Evolutionary conservation across 495 filamentous ascomycete genomes (phyloP).

Genomic region (Podospora bellae-mahoneyi): DNA sequence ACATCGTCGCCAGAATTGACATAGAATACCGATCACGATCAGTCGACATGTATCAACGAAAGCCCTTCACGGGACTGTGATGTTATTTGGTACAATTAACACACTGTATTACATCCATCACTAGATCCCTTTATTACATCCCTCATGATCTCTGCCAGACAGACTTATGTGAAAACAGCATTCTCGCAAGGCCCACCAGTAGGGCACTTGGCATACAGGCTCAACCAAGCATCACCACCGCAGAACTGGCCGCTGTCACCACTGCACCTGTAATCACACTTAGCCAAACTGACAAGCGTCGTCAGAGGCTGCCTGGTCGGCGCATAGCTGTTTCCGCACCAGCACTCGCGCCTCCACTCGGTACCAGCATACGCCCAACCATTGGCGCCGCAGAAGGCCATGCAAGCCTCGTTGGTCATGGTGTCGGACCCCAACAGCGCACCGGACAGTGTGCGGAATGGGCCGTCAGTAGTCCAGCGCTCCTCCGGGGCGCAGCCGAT

Average conservation of each 20-base stretch:
- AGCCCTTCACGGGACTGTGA: neutral
- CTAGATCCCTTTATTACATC: neutral
- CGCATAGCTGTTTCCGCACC: slow-evolving; percentile 51
- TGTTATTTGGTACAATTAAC: neutral
- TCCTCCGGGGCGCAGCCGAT: slow-evolving; percentile 34
- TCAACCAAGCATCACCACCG: slow-evolving; percentile 39
- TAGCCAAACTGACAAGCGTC: slow-evolving; percentile 26
- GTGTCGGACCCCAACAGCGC: slow-evolving; percentile 34
- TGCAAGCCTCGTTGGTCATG: slow-evolving; percentile 59
- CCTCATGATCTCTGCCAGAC: neutral
- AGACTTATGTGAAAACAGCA: slow-evolving; percentile 19
- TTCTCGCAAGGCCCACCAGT: slow-evolving; percentile 27
- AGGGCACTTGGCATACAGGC: slow-evolving; percentile 29
- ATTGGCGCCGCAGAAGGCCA: slow-evolving; percentile 47
- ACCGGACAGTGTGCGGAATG: slow-evolving; percentile 33
- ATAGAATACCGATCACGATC: neutral
- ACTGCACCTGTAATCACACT: slow-evolving; percentile 40
- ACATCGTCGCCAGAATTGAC: neutral
- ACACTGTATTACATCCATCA: neutral
- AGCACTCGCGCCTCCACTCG: slow-evolving; percentile 66
- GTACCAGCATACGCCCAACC: slow-evolving; percentile 55
- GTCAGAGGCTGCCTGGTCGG: slow-evolving; percentile 26
- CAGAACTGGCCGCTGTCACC: slow-evolving; percentile 42
- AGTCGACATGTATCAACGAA: neutral
- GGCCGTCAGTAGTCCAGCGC: slow-evolving; percentile 22